phyloP scores from a whole-genome alignment of 768 basidiomycete species.

The Serpula lacrymans region DNA sequence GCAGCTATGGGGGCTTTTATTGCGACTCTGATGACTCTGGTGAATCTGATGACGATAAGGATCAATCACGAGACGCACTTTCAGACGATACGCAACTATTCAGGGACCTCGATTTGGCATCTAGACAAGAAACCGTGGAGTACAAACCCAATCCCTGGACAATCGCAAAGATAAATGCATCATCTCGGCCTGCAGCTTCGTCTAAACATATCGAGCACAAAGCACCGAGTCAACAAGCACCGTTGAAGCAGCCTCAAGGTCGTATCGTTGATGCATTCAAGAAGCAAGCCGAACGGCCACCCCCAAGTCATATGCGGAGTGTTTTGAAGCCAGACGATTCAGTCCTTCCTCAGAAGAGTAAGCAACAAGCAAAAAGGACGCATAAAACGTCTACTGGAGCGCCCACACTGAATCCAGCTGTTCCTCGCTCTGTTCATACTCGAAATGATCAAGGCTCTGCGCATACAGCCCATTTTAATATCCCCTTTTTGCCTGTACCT shows the following conservation, averaged over 20 bases:
- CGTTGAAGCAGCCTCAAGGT: constrained; percentile 20
- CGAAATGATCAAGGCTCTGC: constrained; percentile 15
- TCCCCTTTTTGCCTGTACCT: not conserved
- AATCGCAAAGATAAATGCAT: constrained; percentile 78
- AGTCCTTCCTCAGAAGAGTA: not conserved
- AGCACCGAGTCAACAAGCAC: not conserved
- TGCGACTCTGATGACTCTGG: constrained; percentile 18
- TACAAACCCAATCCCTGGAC: constrained; percentile 80
- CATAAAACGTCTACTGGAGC: too few species aligned
- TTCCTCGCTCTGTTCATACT: constrained; percentile 17
- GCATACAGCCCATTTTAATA: not conserved
- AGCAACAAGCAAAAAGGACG: too few species aligned
- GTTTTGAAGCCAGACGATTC: constrained; percentile 1
- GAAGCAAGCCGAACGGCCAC: constrained; percentile 30
- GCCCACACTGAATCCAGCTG: constrained; percentile 16
- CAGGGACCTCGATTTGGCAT: constrained; percentile 57
- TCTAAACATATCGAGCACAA: constrained; percentile 3
- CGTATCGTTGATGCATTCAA: constrained; percentile 46
- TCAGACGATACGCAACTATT: constrained; percentile 28
- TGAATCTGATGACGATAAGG: constrained; percentile 17
- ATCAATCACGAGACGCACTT: constrained; percentile 5
- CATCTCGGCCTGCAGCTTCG: constrained; percentile 34
- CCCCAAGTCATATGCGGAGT: not conserved
- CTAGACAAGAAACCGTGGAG: constrained; percentile 54
- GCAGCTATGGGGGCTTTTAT: constrained; percentile 5